Percentiles rank a stretch among this genome's conserved stretches.
Evolutionary conservation across 2,329 filamentous ascomycete species (phyloP).

Genomic region (Coniochaeta prunicola): DNA sequence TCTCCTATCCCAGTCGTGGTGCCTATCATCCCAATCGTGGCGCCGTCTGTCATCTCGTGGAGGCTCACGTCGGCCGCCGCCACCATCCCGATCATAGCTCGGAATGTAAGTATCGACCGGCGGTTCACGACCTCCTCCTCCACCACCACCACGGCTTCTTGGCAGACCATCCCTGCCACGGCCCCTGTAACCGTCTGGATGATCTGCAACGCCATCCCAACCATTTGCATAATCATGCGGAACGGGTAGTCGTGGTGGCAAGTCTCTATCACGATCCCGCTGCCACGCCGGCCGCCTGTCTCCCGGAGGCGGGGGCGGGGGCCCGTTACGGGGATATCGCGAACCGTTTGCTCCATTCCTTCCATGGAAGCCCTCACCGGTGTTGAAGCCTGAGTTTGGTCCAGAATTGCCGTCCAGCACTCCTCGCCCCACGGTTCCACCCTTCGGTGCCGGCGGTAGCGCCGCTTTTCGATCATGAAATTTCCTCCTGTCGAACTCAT

Average conservation of each 20-base stretch:
- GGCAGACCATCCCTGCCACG: slow-evolving; percentile 21
- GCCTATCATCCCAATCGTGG: slow-evolving; percentile 32
- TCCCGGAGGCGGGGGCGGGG: slow-evolving; percentile 20
- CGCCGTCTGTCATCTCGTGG: slow-evolving; percentile 31
- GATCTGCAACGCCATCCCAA: slow-evolving; percentile 24
- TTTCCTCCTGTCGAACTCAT: slow-evolving; percentile 91
- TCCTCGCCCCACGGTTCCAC: slow-evolving; percentile 80
- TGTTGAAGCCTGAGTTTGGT: slow-evolving; percentile 43
- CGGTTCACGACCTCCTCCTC: slow-evolving; percentile 13
- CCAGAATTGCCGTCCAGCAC: slow-evolving; percentile 35
- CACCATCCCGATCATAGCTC: slow-evolving; percentile 31
- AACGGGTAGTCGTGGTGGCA: slow-evolving; percentile 45
- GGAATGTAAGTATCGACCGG: slow-evolving; percentile 44
- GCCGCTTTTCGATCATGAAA: slow-evolving; percentile 80
- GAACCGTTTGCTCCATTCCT: slow-evolving; percentile 41
- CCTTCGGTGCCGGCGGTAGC: slow-evolving; percentile 83
- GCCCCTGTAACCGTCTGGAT: slow-evolving; percentile 34
- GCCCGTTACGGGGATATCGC: slow-evolving; percentile 31
- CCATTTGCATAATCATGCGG: slow-evolving; percentile 29
- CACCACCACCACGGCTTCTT: slow-evolving; percentile 10
- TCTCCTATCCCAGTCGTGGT: slow-evolving; percentile 24
- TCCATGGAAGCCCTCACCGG: slow-evolving; percentile 40
- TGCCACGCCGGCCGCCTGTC: slow-evolving; percentile 45
- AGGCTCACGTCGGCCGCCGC: slow-evolving; percentile 12
- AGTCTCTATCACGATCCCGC: slow-evolving; percentile 28